Evolutionary conservation across 2,329 filamentous ascomycete genomes (phyloP).

Genomic region (Paraphaeosphaeria minitans): DNA sequence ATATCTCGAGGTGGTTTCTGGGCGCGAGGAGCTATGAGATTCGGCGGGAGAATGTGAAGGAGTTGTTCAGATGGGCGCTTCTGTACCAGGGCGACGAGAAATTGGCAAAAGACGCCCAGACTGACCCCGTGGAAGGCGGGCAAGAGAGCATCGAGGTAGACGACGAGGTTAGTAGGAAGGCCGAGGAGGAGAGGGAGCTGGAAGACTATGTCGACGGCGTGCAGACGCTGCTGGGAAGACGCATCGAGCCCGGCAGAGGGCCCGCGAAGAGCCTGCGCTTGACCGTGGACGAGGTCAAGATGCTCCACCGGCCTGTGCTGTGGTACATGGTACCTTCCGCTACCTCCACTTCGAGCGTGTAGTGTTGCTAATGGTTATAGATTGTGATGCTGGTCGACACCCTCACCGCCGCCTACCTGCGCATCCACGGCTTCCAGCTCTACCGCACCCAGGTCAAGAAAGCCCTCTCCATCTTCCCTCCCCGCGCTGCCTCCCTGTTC

Average conservation of each 20-base stretch:
- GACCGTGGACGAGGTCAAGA: constrained; percentile 67
- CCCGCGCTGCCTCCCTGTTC: constrained; percentile 58
- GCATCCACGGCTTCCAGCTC: constrained; percentile 58
- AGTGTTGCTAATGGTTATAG: constrained; percentile 27
- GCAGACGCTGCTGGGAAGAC: constrained; percentile 59
- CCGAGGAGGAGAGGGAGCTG: constrained; percentile 55
- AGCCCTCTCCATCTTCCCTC: constrained; percentile 62
- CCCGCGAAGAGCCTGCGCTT: constrained; percentile 64
- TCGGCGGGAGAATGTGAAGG: constrained; percentile 68
- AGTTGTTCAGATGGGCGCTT: constrained; percentile 72
- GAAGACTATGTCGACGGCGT: constrained; percentile 60
- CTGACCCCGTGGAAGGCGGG: constrained; percentile 16
- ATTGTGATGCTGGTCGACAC: constrained; percentile 60
- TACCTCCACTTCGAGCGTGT: not conserved
- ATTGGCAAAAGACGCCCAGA: constrained; percentile 22
- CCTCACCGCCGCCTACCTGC: constrained; percentile 49
- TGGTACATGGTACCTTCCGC: constrained; percentile 63
- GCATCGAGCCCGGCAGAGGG: constrained; percentile 61
- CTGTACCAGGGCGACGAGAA: constrained; percentile 58
- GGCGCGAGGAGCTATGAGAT: constrained; percentile 63
- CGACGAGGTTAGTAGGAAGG: constrained; percentile 5
- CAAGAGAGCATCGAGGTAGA: constrained; percentile 20
- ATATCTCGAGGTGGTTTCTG: constrained; percentile 70
- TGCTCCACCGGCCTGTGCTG: constrained; percentile 64
- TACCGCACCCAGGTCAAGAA: constrained; percentile 52